Evolutionary conservation across 495 filamentous ascomycete genomes (phyloP), one percentile per base, ranked within the genome.

Genomic region (Bryoglossum gracile): DNA sequence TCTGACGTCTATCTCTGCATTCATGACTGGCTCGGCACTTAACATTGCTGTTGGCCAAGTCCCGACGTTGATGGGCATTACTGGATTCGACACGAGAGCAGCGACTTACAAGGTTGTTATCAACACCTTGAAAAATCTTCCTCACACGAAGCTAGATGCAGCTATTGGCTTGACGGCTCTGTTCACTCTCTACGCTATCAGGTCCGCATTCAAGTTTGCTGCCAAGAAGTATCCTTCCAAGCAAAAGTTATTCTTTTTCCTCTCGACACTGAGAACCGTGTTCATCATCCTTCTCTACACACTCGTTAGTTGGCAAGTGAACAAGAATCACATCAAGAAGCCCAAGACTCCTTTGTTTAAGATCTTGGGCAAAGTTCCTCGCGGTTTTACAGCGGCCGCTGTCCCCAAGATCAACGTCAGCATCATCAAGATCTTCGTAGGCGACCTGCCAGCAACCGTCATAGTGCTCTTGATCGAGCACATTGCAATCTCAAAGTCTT

Each of bases 401-500:
- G 86, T 83, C n/a, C 89, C 89, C 0, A 70, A 64, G 0, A 67
- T 96, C 47, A 78, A 84, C 56, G 61, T 28, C 1, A 19, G 11
- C 3, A 56, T 72, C 32, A 64, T 74, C 8, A 70, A 67, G 0
- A 62, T 68, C 0, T 73, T 92, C 45, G 77, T 91, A 56, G 69
- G 56, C 2, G 59, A 76, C 6, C 67, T 95, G 0, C 89, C 89
- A 0, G 84, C 83, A 13, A 78, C 82, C 0, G 85, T 96, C 36
- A 95, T 98, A 55, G 94, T 98, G 6, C 71, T 97, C 35, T 70
- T 98, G 37, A 96, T 98, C 56, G 92, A 98, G 65, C 87, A 94
- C 62, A 90, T 92, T 55, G 85, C 94, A n/a, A 98, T 98, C 51
- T 88, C 90, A 26, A 98, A 98, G 66, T 97, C 92, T 0, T 98